These are phyloP conservation scores for Jatropha curcas DNA, from an alignment of 345 rosid genomes.

Conservation along the genomic window DNA sequence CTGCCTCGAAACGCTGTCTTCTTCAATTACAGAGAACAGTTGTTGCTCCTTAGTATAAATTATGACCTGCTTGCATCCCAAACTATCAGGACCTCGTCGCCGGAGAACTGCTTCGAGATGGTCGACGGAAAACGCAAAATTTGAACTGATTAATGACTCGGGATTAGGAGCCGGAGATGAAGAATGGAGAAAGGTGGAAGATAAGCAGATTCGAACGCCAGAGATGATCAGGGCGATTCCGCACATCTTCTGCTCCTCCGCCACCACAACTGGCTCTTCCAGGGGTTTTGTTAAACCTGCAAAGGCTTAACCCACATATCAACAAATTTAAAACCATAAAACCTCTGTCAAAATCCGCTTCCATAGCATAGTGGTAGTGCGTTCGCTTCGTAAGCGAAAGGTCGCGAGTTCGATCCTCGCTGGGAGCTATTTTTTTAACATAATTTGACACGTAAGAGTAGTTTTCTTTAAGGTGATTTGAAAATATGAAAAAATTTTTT, in stretches of 20 bases:
- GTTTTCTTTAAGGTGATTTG: too few species aligned
- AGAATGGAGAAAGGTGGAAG: constrained; percentile 30
- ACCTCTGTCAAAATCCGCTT: constrained; percentile 1
- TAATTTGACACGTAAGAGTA: too few species aligned
- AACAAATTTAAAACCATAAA: too few species aligned
- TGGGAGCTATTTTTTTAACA: constrained; percentile 22
- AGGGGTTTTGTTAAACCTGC: background rate
- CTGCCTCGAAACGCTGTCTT: background rate
- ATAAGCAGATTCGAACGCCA: constrained; percentile 51
- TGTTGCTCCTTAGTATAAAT: constrained; percentile 28
- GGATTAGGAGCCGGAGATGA: background rate
- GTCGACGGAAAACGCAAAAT: constrained; percentile 34
- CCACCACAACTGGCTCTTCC: too few species aligned
- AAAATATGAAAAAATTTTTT: too few species aligned
- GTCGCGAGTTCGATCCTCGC: constrained; percentile 99
- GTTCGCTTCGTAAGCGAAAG: constrained; percentile 99
- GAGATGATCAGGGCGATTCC: constrained; percentile 68
- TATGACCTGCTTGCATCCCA: constrained; percentile 50
- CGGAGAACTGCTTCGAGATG: constrained; percentile 54
- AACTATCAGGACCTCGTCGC: constrained; percentile 79
- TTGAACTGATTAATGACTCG: background rate
- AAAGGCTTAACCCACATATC: background rate
- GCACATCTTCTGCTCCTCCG: constrained; percentile 47
- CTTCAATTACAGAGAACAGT: constrained; percentile 32
- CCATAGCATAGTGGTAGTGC: constrained; percentile 99